Percentiles rank a stretch among this genome's conserved stretches.
Conservation (phyloP, 1,284 basidiomycete genomes). For the Ceratobasidium sp. region DNA sequence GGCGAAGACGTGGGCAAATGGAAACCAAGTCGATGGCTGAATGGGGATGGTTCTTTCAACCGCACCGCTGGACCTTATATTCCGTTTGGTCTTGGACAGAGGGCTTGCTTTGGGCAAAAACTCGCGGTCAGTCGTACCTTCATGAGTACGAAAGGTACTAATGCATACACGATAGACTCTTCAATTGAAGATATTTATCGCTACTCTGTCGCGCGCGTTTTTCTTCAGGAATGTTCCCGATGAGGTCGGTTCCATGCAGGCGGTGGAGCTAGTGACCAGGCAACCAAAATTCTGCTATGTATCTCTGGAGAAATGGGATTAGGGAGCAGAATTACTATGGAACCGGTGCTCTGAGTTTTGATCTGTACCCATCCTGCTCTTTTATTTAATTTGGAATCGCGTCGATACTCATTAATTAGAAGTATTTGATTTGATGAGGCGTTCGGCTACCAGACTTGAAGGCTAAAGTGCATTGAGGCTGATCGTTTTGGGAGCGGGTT, state of each 20-base stretch:
- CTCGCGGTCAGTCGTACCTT: constrained; percentile 52
- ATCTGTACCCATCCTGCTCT: too few relatives aligned
- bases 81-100: constrained; percentile 54
- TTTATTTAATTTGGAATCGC: too few relatives aligned
- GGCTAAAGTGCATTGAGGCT: too few relatives aligned
- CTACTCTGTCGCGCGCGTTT: constrained; percentile 52
- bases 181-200: constrained; percentile 53
- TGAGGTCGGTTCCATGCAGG: constrained; percentile 50
- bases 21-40: constrained; percentile 54
- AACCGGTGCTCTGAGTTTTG: too few relatives aligned
- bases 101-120: constrained; percentile 55
- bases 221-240: constrained; percentile 53
- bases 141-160: neutral
- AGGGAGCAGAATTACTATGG: too few relatives aligned
- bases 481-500: too few relatives aligned
- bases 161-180: constrained; percentile 49
- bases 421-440: too few relatives aligned
- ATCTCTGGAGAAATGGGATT: constrained; percentile 1
- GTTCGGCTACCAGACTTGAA: too few relatives aligned
- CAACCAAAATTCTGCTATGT: constrained; percentile 25
- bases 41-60: constrained; percentile 52
- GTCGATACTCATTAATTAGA: too few relatives aligned
- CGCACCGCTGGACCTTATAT: constrained; percentile 51
- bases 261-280: constrained; percentile 51
- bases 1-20: constrained; percentile 14